Base-by-base conservation (phyloP, 495 filamentous ascomycete genomes). In the Cairneyella variabilis region DNA sequence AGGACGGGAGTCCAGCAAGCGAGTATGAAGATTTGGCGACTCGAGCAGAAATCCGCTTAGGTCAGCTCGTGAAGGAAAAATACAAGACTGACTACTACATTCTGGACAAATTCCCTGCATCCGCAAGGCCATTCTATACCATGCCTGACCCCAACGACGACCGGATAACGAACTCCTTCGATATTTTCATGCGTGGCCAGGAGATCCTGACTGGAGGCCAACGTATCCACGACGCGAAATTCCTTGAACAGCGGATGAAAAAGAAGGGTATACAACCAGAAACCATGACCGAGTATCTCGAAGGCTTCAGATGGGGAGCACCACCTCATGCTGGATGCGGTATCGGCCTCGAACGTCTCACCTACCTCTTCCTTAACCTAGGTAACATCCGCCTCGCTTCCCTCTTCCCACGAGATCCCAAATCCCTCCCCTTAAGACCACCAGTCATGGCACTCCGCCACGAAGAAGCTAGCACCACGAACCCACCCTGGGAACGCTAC, bases 121-220 rank as follows among this genome's bases (percentile, higher is more conserved):
- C 83, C 9, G 91, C 86, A 6, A 80, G 91, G 30, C 91, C 91
- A 2, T 97, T 96, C 71, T 96, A 97, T 59, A 87, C 91, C n/a
- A 92, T 95, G 79, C 88, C 89, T 0, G 91, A 96, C 49, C 78
- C 88, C 2, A 69, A 83, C 9, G 83, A 96, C 59, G 70, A 79
- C 7, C 75, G 74, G 2, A 76, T 78, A 62, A 96, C 91, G 37
- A 96, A 96, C 69, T 95, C 91, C 0, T 97, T 96, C 57, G 91
- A 97, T 67, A 92, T 96, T 62, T 96, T 96, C 71, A 77, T 96
- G 47, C 88, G 91, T 10, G 91, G 91, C 4, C 91, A 97, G 64
- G 91, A 96, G 66, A 95, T 96, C 56, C 83, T 92, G 3, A 89
- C 85, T 1, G 91, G 91, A 46, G 91, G 91, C 8, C 91, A 96